Percentiles rank a stretch among this genome's conserved stretches.
These are phyloP conservation scores for Ganoderma boninense DNA, from an alignment of 1,284 basidiomycete genomes.

Conservation along the genomic window DNA sequence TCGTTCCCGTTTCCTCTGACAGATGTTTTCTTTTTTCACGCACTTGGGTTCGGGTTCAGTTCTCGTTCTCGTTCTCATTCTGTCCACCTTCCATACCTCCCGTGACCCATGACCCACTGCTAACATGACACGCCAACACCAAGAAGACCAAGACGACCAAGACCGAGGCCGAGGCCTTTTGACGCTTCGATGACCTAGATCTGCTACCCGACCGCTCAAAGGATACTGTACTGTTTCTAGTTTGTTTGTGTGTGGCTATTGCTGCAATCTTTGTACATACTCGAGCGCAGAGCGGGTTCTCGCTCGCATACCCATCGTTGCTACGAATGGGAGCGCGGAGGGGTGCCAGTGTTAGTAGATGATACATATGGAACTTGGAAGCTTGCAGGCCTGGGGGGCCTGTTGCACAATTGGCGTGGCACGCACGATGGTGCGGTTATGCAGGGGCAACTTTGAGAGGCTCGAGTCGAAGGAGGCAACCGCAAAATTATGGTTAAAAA, in stretches of 20 bases:
- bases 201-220: background rate
- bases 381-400: too few relatives aligned
- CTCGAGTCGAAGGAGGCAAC: too few relatives aligned
- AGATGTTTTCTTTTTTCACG: background rate
- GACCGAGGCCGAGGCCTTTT: background rate
- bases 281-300: background rate
- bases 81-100: slow-evolving; percentile 1
- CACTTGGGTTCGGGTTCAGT: background rate
- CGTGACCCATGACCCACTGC: background rate
- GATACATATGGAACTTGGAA: background rate
- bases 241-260: background rate
- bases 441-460: too few relatives aligned
- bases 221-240: slow-evolving; percentile 16
- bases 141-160: background rate
- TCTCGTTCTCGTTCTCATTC: background rate
- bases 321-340: slow-evolving; percentile 8
- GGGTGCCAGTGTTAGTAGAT: background rate
- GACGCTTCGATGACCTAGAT: background rate
- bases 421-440: too few relatives aligned
- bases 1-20: background rate
- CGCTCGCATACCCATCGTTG: slow-evolving; percentile 1
- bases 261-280: slow-evolving; percentile 8
- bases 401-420: too few relatives aligned
- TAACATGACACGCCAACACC: background rate
- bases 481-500: too few relatives aligned